Percentiles rank a stretch among this genome's conserved stretches.
These are phyloP conservation scores for Vanderwaltozyma tropicalis DNA, from an alignment of 805 yeast species.

Conservation along the genomic window DNA sequence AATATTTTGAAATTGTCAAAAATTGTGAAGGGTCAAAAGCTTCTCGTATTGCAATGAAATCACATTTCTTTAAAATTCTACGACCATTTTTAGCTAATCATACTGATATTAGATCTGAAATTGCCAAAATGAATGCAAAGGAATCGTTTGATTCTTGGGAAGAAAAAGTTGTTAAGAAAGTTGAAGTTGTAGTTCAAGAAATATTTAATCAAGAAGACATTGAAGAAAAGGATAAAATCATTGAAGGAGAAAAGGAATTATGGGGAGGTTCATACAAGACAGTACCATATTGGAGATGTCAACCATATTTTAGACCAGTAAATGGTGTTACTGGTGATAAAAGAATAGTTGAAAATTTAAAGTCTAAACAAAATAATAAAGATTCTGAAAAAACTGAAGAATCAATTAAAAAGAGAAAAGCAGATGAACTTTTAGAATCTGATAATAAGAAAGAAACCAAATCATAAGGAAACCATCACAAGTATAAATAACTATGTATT, in stretches of 20 bases:
- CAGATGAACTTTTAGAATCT: background rate
- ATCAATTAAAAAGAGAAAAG: conserved; percentile 2
- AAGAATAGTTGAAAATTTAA: conserved; percentile 24
- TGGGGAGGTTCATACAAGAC: conserved; percentile 79
- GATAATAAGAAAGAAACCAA: background rate
- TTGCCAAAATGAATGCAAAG: conserved; percentile 45
- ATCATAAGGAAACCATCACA: background rate
- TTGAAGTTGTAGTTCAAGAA: conserved; percentile 54
- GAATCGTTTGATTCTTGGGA: conserved; percentile 42
- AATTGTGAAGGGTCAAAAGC: conserved; percentile 39
- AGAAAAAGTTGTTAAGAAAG: conserved; percentile 42
- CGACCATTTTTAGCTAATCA: conserved; percentile 71
- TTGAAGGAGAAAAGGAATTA: conserved; percentile 41
- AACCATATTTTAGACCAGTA: conserved; percentile 87
- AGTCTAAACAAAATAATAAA: conserved; percentile 5
- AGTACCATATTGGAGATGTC: conserved; percentile 93
- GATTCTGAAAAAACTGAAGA: conserved; percentile 5
- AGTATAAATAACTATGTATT: too few species aligned
- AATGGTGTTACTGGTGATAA: conserved; percentile 57
- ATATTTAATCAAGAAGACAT: conserved; percentile 45
- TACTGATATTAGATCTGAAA: conserved; percentile 63
- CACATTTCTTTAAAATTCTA: conserved; percentile 81
- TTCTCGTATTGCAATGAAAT: conserved; percentile 73
- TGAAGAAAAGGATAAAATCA: conserved; percentile 45
- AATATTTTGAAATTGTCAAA: conserved; percentile 77